Evolutionary conservation across 1,284 basidiomycete species (phyloP).

Genomic region (Termitomyces sp.): DNA sequence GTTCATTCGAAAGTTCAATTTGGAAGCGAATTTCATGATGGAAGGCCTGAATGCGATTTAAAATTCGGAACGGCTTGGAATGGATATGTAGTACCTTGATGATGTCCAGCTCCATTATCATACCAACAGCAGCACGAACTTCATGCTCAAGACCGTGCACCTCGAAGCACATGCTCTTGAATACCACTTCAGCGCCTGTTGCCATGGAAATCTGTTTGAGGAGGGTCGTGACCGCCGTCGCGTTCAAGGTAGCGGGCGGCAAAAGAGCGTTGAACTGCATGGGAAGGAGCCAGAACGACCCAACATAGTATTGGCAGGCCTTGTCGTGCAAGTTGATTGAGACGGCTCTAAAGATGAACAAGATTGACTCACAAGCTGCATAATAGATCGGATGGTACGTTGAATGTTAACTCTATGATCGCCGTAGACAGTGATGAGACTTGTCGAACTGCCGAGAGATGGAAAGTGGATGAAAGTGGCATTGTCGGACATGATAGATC

Average conservation of each 20-base stretch:
- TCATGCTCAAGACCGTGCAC: conserved; percentile 94
- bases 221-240: conserved; percentile 79
- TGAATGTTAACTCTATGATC: conserved; percentile 95
- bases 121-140: conserved; percentile 81
- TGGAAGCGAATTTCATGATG: conserved; percentile 98
- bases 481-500: conserved; percentile 92
- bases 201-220: conserved; percentile 84
- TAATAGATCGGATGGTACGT: conserved; percentile 90
- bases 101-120: conserved; percentile 87
- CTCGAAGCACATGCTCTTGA: conserved; percentile 97
- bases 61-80: conserved; percentile 7
- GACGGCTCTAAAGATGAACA: neutral
- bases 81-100: conserved; percentile 60
- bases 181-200: conserved; percentile 92
- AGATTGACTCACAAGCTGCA: conserved; percentile 77
- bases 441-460: conserved; percentile 84
- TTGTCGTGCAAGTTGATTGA: conserved; percentile 26
- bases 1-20: conserved; percentile 96
- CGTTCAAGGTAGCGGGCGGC: conserved; percentile 77
- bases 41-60: conserved; percentile 56
- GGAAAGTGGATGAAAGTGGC: conserved; percentile 95
- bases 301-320: conserved; percentile 95
- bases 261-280: conserved; percentile 90
- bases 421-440: conserved; percentile 90
- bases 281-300: conserved; percentile 93